Evolutionary conservation across 768 basidiomycete species (phyloP), one percentile per base, ranked within the genome.

Genomic region (Xanthoconium purpureum): DNA sequence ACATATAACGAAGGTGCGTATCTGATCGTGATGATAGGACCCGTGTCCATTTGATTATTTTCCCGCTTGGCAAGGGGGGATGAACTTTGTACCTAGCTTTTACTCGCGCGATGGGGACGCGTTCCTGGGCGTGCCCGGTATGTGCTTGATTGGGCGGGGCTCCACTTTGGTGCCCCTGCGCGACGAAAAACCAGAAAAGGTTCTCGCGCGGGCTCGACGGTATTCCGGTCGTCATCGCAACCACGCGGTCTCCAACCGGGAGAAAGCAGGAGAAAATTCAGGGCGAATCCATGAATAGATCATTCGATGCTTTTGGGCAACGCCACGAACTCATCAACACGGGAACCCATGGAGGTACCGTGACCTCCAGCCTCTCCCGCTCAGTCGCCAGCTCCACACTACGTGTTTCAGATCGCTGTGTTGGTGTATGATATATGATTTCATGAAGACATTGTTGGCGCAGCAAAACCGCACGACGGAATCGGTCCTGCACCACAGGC

Each of bases 221-320:
- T 53, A 49, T 47, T 71, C 69, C 52, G 68, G 69, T 64, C 68
- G 67, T 55, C 69, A 70, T 71, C 69, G 60, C 58, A 50, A 70
- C 69, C 36, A 46, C 3, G 11, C 14, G 6, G 30, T 37, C 35
- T 35, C 44, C 47, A 45, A 35, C 6, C 33, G 56, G 55, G 63
- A 53, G 52, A 44, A 24, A 13, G 6, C 24, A 12, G 40, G 28
- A 12, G 45, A 11, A 18, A 28, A 15, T 9, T 3, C 46, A 13
- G 7, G n/a, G 39, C 24, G 29, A 43, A 30, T 32, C 47, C 29
- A 46, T 18, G 56, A 37, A 44, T 36, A 17, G 42, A 44, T 24
- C 24, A 24, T 24, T 24, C 24, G 24, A 24, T 24, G 24, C 37
- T 13, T 15, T 37, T 2, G 6, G 33, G 33, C 33, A 35, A 35